Percentiles rank a stretch among this genome's conserved stretches.
phyloP scores from a whole-genome alignment of 768 basidiomycete genomes.

The Amanita exitialis region DNA sequence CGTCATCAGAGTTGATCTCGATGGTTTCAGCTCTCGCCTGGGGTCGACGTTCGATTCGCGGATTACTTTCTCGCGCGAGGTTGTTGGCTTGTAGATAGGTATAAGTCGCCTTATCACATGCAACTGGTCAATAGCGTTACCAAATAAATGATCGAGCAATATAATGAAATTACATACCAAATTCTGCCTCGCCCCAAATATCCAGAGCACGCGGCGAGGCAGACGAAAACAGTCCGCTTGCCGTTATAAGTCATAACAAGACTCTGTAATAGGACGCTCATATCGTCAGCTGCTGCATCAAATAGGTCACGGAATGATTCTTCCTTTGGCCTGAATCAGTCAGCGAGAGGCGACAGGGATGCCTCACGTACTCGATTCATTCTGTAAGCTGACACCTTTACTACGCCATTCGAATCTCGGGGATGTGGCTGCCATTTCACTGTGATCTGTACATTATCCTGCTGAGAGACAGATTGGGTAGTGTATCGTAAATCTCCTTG shows the following conservation, averaged over 20 bases:
- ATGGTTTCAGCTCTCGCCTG: slow-evolving; percentile 11
- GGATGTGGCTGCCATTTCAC: slow-evolving; percentile 67
- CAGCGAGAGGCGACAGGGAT: background rate
- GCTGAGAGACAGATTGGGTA: slow-evolving; percentile 20
- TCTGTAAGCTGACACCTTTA: slow-evolving; percentile 38
- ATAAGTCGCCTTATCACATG: slow-evolving; percentile 51
- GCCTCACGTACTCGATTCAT: slow-evolving; percentile 42
- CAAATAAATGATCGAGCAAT: background rate
- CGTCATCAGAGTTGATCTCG: slow-evolving; percentile 17
- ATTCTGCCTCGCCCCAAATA: slow-evolving; percentile 58
- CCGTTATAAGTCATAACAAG: slow-evolving; percentile 54
- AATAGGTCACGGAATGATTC: slow-evolving; percentile 59
- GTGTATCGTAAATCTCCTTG: slow-evolving; percentile 13
- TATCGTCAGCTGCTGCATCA: slow-evolving; percentile 56
- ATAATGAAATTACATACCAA: slow-evolving; percentile 33
- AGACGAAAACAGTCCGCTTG: slow-evolving; percentile 57
- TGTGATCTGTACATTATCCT: slow-evolving; percentile 36
- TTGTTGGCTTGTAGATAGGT: slow-evolving; percentile 37
- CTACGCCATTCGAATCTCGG: slow-evolving; percentile 26
- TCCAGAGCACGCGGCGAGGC: slow-evolving; percentile 55
- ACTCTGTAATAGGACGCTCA: slow-evolving; percentile 34
- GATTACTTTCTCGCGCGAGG: background rate
- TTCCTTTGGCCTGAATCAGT: slow-evolving; percentile 27
- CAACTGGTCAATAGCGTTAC: slow-evolving; percentile 31
- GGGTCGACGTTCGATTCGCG: slow-evolving; percentile 6